Conservation (phyloP, 202 grass and related monocot genomes). For the Miscanthus sacchariflorus region DNA sequence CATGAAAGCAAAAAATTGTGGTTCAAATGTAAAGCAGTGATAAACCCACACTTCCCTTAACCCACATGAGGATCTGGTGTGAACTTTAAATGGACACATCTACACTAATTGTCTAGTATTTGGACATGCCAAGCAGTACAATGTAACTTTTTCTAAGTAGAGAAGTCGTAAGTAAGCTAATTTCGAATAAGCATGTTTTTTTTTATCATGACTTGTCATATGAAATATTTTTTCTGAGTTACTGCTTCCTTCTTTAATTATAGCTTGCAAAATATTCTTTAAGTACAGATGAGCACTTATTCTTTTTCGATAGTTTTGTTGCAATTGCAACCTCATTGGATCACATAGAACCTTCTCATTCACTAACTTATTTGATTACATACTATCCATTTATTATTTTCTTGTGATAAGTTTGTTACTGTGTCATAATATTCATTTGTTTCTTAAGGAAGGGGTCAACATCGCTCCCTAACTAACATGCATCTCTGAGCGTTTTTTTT, state of each 20-base stretch:
- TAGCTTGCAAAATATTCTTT: too few species aligned
- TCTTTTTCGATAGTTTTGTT: too few species aligned
- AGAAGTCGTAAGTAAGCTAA: background rate
- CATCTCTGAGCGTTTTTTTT: background rate
- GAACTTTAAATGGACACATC: conserved; percentile 2
- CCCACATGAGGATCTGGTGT: background rate
- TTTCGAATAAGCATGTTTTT: background rate
- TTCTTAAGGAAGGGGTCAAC: conserved; percentile 28
- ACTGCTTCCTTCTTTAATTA: too few species aligned
- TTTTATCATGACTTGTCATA: background rate
- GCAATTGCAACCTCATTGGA: background rate
- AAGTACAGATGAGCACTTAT: too few species aligned
- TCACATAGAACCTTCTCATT: background rate
- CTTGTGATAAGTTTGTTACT: conserved; percentile 12
- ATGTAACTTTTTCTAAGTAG: background rate
- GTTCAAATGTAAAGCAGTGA: background rate
- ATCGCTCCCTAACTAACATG: conserved; percentile 9
- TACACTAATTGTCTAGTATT: background rate
- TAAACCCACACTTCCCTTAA: background rate
- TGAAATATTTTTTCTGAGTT: background rate
- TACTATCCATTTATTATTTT: background rate
- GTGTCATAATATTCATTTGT: conserved; percentile 16
- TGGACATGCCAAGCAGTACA: background rate
- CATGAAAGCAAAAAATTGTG: background rate
- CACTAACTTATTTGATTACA: conserved; percentile 4